phyloP scores from a whole-genome alignment of 805 yeast genomes.

The Barnettozyma populi region DNA sequence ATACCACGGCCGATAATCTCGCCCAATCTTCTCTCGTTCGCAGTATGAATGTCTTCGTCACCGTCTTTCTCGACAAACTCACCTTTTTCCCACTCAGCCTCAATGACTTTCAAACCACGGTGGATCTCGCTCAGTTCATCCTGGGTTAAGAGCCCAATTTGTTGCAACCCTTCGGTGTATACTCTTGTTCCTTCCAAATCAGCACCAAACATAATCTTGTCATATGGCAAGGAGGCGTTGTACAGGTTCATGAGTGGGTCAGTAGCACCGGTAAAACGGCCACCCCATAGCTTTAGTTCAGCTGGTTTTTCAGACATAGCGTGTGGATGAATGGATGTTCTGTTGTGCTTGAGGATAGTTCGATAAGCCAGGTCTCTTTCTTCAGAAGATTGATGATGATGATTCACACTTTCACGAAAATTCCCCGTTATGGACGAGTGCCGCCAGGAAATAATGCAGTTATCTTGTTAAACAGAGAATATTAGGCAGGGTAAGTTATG shows the following conservation, averaged over 20 bases:
- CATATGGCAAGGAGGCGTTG: conserved; percentile 95
- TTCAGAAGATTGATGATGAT: neutral
- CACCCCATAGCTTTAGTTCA: conserved; percentile 91
- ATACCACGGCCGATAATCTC: conserved; percentile 90
- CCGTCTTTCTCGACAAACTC: conserved; percentile 72
- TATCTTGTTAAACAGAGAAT: too few species aligned
- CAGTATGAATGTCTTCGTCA: conserved; percentile 98
- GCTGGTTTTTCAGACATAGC: conserved; percentile 28
- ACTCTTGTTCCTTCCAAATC: conserved; percentile 93
- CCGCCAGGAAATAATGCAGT: neutral
- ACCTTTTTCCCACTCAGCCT: conserved; percentile 74
- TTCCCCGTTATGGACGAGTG: neutral
- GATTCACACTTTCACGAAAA: neutral
- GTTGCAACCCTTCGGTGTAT: conserved; percentile 80
- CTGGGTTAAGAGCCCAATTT: conserved; percentile 65
- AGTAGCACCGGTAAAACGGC: conserved; percentile 93
- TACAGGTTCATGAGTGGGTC: conserved; percentile 97
- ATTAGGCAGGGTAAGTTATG: too few species aligned
- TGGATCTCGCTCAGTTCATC: conserved; percentile 81
- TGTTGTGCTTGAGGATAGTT: neutral
- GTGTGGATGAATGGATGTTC: neutral
- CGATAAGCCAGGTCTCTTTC: neutral
- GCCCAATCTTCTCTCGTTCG: conserved; percentile 95
- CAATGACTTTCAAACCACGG: conserved; percentile 66
- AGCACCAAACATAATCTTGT: conserved; percentile 88